Conservation (phyloP, 352 stramenopile genomes). For the Phytophthora tentaculata region DNA sequence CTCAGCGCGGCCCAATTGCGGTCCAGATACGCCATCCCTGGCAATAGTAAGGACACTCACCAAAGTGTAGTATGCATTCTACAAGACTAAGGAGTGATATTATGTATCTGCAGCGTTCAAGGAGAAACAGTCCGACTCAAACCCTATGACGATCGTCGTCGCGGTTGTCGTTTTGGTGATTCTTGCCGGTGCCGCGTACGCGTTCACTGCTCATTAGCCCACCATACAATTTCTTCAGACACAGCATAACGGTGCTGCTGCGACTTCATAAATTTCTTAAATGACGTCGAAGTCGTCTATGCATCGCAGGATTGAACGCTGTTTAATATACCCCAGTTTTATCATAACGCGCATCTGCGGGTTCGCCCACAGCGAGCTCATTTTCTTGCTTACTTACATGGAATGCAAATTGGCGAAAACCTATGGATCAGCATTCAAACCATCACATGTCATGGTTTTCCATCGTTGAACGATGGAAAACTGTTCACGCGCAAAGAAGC, state of each 20-base stretch:
- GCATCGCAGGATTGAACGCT: too few relatives aligned
- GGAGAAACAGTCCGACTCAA: slow-evolving; percentile 57
- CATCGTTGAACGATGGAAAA: too few relatives aligned
- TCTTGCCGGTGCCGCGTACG: slow-evolving; percentile 61
- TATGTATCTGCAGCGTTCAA: slow-evolving; percentile 57
- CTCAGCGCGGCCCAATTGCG: slow-evolving; percentile 80
- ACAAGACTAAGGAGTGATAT: too few relatives aligned
- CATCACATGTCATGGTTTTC: neutral
- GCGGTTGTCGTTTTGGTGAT: slow-evolving; percentile 56
- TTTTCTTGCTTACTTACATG: too few relatives aligned
- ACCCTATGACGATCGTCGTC: slow-evolving; percentile 54
- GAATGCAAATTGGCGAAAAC: too few relatives aligned
- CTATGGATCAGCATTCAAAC: neutral
- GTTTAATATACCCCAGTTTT: neutral
- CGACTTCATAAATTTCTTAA: neutral
- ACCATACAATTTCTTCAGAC: slow-evolving; percentile 1
- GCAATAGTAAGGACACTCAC: slow-evolving; percentile 67
- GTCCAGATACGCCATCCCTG: slow-evolving; percentile 79
- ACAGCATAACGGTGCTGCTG: neutral
- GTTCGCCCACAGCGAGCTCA: too few relatives aligned
- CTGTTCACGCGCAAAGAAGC: too few relatives aligned
- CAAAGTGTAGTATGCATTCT: too few relatives aligned
- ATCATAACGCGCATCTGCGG: too few relatives aligned
- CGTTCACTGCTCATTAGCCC: slow-evolving; percentile 41
- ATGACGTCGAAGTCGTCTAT: too few relatives aligned